phyloP scores from a whole-genome alignment of 768 basidiomycete genomes.

The Lactarius evosmus region DNA sequence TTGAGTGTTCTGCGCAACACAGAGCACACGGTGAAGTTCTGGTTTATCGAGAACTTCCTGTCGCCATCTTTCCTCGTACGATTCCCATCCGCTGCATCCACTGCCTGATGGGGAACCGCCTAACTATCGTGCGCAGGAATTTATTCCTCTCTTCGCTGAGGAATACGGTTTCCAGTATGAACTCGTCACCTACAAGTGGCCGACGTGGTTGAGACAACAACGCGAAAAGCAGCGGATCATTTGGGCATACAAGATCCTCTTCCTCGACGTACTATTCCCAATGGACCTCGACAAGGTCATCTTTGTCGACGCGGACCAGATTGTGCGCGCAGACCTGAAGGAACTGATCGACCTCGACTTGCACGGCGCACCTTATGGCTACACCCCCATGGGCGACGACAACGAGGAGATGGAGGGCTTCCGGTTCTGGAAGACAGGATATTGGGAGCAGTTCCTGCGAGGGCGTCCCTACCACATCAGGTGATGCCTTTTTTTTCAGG shows the following conservation, averaged over 20 bases:
- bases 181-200: constrained; percentile 99
- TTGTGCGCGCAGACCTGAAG: constrained; percentile 93
- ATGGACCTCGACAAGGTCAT: constrained; percentile 99
- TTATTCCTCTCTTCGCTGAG: constrained; percentile 87
- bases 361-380: constrained; percentile 90
- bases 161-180: constrained; percentile 96
- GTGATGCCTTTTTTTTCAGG: constrained; percentile 37
- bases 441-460: constrained; percentile 85
- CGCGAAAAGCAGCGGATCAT: constrained; percentile 98
- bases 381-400: constrained; percentile 97
- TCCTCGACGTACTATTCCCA: constrained; percentile 97
- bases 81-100: neutral
- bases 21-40: constrained; percentile 94
- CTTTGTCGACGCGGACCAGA: constrained; percentile 97
- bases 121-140: constrained; percentile 55
- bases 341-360: constrained; percentile 93
- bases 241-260: constrained; percentile 99
- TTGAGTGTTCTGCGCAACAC: constrained; percentile 94
- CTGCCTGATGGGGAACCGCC: neutral
- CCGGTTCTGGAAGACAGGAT: constrained; percentile 98
- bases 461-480: constrained; percentile 94
- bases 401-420: constrained; percentile 96
- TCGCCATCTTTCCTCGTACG: constrained; percentile 92
- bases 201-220: constrained; percentile 94
- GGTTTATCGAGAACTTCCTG: constrained; percentile 99